Percentiles rank a stretch among this genome's conserved stretches.
Conservation (phyloP, 805 yeast species). For the Saccharomycopsis microspora region DNA sequence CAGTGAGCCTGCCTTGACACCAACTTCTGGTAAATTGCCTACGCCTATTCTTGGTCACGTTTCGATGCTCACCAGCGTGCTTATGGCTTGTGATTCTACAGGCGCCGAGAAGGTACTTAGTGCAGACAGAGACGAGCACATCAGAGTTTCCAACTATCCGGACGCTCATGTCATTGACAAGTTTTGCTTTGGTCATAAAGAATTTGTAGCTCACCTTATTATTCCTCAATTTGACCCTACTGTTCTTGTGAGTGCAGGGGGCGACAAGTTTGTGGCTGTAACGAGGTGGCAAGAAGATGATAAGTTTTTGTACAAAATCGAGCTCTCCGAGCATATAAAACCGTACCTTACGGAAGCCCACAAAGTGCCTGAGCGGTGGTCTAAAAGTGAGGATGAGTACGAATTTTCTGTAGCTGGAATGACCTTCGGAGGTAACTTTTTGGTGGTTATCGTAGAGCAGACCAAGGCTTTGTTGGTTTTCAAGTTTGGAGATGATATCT, state of each 20-base stretch:
- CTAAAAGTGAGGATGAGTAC: conserved; percentile 27
- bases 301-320: conserved; percentile 36
- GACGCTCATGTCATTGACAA: conserved; percentile 64
- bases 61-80: conserved; percentile 82
- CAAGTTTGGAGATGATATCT: conserved; percentile 19
- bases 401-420: conserved; percentile 7
- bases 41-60: conserved; percentile 90
- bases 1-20: conserved; percentile 20
- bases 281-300: conserved; percentile 67
- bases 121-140: conserved; percentile 94
- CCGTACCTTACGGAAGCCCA: conserved; percentile 43
- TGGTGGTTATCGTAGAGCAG: conserved; percentile 38
- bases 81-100: conserved; percentile 26
- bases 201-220: conserved; percentile 62
- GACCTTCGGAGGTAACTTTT: conserved; percentile 8
- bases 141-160: conserved; percentile 74
- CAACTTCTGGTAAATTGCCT: conserved; percentile 32
- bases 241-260: conserved; percentile 76
- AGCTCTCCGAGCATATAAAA: conserved; percentile 30
- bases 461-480: conserved; percentile 32
- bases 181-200: conserved; percentile 79
- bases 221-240: conserved; percentile 40
- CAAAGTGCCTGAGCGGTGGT: conserved; percentile 53
- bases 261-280: conserved; percentile 59
- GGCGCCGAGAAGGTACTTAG: conserved; percentile 47